Percentiles rank a stretch among this genome's conserved stretches.
Conservation (phyloP, 768 basidiomycete genomes). For the Boletus rubescentipes region DNA sequence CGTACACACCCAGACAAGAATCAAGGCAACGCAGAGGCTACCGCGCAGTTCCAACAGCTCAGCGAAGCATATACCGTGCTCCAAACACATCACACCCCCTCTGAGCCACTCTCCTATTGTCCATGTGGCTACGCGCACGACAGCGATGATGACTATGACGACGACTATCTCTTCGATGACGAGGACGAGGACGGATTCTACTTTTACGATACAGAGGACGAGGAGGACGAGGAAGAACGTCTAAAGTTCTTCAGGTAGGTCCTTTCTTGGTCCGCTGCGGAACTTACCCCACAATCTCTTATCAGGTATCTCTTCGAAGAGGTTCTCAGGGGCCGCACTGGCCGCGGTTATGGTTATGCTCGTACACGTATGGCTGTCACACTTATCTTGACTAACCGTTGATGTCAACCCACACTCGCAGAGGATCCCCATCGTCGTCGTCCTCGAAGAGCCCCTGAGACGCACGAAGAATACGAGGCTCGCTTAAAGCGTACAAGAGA, state of each 20-base stretch:
- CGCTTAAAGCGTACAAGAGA: constrained; percentile 50
- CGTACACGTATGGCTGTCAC: constrained; percentile 35
- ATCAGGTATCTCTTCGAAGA: constrained; percentile 50
- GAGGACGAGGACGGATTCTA: constrained; percentile 34
- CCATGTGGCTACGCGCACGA: constrained; percentile 27
- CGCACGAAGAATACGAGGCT: constrained; percentile 50
- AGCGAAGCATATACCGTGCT: constrained; percentile 68
- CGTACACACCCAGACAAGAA: constrained; percentile 80
- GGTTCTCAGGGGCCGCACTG: constrained; percentile 38
- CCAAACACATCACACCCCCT: constrained; percentile 47
- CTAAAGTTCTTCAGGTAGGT: constrained; percentile 47
- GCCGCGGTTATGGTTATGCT: constrained; percentile 23
- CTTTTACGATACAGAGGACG: constrained; percentile 31
- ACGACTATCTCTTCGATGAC: constrained; percentile 21
- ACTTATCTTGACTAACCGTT: constrained; percentile 8
- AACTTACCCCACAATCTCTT: constrained; percentile 4
- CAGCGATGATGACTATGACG: constrained; percentile 41
- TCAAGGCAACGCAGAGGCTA: constrained; percentile 60
- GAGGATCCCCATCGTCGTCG: constrained; percentile 22
- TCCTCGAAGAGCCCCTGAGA: constrained; percentile 37
- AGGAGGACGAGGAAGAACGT: constrained; percentile 35
- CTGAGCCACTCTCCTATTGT: constrained; percentile 21
- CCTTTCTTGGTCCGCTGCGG: background rate
- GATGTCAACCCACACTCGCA: constrained; percentile 5
- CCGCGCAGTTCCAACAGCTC: constrained; percentile 65